These are phyloP conservation scores for Pythium folliculosum DNA, from an alignment of 352 stramenopile genomes.

Conservation along the genomic window DNA sequence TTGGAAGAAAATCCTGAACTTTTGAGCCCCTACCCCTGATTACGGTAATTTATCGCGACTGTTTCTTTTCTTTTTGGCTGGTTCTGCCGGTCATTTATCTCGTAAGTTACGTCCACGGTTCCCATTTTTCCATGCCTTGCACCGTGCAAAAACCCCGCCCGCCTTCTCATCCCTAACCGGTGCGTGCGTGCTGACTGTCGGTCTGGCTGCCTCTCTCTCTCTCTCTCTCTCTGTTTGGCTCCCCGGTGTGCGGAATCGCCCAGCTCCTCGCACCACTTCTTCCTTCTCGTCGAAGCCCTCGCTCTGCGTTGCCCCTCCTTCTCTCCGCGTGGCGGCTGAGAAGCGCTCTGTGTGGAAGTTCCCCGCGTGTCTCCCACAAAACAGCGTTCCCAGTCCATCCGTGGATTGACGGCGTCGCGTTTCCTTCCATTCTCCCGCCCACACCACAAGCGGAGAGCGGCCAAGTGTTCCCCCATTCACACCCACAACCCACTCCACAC, in stretches of 20 bases:
- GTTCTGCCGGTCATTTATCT: not conserved
- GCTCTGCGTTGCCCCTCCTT: slow-evolving; percentile 4
- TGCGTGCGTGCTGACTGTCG: slow-evolving; percentile 21
- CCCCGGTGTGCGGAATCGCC: not conserved
- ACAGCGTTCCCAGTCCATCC: not conserved
- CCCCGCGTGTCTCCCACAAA: not conserved
- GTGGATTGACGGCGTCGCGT: not conserved
- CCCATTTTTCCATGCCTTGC: slow-evolving; percentile 19
- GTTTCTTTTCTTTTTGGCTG: not conserved
- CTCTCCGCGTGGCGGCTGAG: slow-evolving; percentile 12
- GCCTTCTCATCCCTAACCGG: slow-evolving; percentile 16
- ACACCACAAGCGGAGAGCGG: not conserved
- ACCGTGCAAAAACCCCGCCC: not conserved
- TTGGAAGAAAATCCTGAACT: slow-evolving; percentile 1
- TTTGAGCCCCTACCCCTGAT: slow-evolving; percentile 4
- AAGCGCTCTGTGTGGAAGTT: not conserved
- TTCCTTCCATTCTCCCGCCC: slow-evolving; percentile 2
- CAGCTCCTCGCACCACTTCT: slow-evolving; percentile 20
- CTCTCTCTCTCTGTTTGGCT: not conserved
- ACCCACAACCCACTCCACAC: slow-evolving; percentile 6
- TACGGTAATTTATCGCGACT: not conserved
- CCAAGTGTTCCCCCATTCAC: not conserved
- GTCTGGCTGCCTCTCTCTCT: slow-evolving; percentile 16
- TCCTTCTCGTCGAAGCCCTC: slow-evolving; percentile 23
- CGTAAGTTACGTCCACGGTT: slow-evolving; percentile 2